Percentiles rank a stretch among this genome's conserved stretches.
These are phyloP conservation scores for Corynespora cassiicola DNA, from an alignment of 2,329 filamentous ascomycete genomes.

Conservation along the genomic window DNA sequence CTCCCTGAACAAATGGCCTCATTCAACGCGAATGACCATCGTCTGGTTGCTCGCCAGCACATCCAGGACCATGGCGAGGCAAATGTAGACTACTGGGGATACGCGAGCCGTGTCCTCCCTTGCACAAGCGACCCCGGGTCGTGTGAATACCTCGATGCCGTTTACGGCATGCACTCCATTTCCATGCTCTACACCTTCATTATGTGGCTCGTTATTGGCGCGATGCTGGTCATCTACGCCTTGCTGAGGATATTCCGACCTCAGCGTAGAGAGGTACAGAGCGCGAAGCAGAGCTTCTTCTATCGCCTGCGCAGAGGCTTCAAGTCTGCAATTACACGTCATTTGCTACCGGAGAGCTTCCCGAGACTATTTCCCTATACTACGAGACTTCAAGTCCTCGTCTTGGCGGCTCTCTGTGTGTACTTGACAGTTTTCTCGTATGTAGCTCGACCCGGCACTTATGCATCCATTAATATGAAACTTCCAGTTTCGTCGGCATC, in stretches of 20 bases:
- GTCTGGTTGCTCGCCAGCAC: conserved; percentile 3
- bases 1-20: too few species aligned
- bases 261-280: conserved; percentile 13
- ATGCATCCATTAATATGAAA: too few species aligned
- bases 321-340: conserved; percentile 49
- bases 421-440: conserved; percentile 72
- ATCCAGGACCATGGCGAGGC: conserved; percentile 52
- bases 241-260: conserved; percentile 29
- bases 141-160: conserved; percentile 62
- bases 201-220: conserved; percentile 59
- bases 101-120: conserved; percentile 57
- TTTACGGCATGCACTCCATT: conserved; percentile 59
- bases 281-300: conserved; percentile 18
- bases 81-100: conserved; percentile 59
- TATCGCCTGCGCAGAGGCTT: conserved; percentile 38
- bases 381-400: conserved; percentile 69
- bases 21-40: conserved; percentile 1
- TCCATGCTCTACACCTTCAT: conserved; percentile 62
- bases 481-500: conserved; percentile 66
- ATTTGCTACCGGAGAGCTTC: conserved; percentile 66
- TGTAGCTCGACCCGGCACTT: too few species aligned
- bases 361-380: conserved; percentile 67
- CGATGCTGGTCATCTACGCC: conserved; percentile 50
- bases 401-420: conserved; percentile 61
- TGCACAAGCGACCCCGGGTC: conserved; percentile 63